phyloP scores from a whole-genome alignment of 2,329 filamentous ascomycete genomes.

The Alternaria novae-zelandiae region DNA sequence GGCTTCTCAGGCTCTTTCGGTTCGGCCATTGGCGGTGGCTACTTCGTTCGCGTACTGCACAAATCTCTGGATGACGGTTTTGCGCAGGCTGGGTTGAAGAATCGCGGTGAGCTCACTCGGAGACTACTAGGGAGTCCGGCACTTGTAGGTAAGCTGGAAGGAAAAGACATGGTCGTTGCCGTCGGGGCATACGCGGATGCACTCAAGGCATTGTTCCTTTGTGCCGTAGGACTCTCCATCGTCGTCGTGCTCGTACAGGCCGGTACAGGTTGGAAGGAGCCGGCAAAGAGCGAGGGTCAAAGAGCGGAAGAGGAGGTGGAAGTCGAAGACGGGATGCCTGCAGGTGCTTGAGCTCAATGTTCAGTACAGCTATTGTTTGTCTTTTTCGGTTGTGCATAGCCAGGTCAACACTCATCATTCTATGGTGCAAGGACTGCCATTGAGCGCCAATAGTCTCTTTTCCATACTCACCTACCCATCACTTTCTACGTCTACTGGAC shows the following conservation, averaged over 20 bases:
- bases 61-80: conserved; percentile 65
- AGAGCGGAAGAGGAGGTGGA: conserved; percentile 26
- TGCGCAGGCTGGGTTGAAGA: conserved; percentile 49
- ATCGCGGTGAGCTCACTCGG: conserved; percentile 57
- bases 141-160: conserved; percentile 57
- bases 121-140: conserved; percentile 65
- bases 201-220: conserved; percentile 60
- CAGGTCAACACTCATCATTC: background rate
- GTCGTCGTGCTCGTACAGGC: conserved; percentile 62
- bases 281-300: conserved; percentile 27
- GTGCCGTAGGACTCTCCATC: conserved; percentile 57
- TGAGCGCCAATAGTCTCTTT: background rate
- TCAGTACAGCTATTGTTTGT: background rate
- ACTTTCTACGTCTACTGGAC: background rate
- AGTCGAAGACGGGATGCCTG: conserved; percentile 29
- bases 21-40: conserved; percentile 77
- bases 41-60: conserved; percentile 70
- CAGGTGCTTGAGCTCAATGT: conserved; percentile 17
- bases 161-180: conserved; percentile 59
- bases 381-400: background rate
- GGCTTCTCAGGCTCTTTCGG: conserved; percentile 84
- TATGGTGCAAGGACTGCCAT: background rate
- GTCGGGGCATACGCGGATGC: conserved; percentile 62
- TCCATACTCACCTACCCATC: background rate
- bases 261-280: conserved; percentile 62